Percentiles rank a stretch among this genome's conserved stretches.
phyloP scores from a whole-genome alignment of 202 grass and related monocot species.

The Eragrostis tef region DNA sequence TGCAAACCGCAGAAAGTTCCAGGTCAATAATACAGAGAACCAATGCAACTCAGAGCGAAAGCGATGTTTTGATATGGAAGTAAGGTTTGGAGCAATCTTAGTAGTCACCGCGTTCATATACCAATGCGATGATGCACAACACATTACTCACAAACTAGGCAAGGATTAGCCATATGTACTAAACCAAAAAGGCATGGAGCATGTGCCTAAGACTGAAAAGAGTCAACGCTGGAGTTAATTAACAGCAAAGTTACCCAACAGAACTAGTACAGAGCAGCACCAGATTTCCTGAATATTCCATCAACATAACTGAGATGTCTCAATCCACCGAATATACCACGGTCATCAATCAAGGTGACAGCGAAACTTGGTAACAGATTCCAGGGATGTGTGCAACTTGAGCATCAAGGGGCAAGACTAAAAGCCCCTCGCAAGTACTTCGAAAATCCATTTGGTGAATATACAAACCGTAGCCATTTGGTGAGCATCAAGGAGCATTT shows the following conservation, averaged over 20 bases:
- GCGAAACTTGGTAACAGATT: slow-evolving; percentile 12
- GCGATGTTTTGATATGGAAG: slow-evolving; percentile 3
- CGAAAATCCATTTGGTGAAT: slow-evolving; percentile 5
- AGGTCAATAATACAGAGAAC: neutral
- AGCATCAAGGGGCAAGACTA: neutral
- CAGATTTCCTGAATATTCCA: slow-evolving; percentile 36
- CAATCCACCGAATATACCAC: slow-evolving; percentile 27
- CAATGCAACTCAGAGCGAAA: slow-evolving; percentile 38
- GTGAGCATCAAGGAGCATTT: no score
- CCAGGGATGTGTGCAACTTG: neutral
- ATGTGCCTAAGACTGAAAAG: neutral
- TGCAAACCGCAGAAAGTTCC: neutral
- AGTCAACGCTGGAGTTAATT: slow-evolving; percentile 43
- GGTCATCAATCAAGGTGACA: slow-evolving; percentile 4
- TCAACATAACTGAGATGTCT: slow-evolving; percentile 11
- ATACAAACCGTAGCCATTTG: no score
- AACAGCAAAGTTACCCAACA: neutral
- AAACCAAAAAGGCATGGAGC: neutral
- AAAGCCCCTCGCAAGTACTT: neutral
- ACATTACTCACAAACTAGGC: neutral
- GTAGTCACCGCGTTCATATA: slow-evolving; percentile 7
- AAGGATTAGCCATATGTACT: slow-evolving; percentile 22
- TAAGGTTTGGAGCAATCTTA: slow-evolving; percentile 21
- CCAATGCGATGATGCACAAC: slow-evolving; percentile 16
- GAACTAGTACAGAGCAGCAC: neutral